Evolutionary conservation across 371 early-diverging fungal species (phyloP), one percentile per base, ranked within the genome.

Genomic region (Zychaea mexicana): DNA sequence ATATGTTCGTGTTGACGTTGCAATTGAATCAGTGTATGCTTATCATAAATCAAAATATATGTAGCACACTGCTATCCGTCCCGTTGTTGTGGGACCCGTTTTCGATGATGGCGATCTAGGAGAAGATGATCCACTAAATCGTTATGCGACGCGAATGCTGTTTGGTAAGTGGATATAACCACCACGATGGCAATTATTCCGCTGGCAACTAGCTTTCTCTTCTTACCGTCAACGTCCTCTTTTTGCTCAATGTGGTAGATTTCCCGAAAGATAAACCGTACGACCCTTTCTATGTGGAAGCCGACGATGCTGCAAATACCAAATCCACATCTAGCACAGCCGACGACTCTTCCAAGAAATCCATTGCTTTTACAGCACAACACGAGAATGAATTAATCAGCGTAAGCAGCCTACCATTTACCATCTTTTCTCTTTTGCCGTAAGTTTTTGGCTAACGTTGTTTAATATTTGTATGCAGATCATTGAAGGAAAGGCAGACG

Each of bases 81-180:
- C 82, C 3, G 66, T 83, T 31, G 72, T 83, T 33, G 59, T 88
- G n/a, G 88, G 88, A 1, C 85, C 88, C 0, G 68, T 72, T 12
- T 85, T 82, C 61, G 85, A 87, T 60, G 60, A 70, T 45, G 59
- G 57, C 24, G 68, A 69, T 26, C 70, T 66, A 13, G 49, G 57
- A 5, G 69, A 68, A 46, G 64, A 67, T 45, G 77, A 74, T 1
- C 28, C 31, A 1, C 24, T 74, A 54, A 69, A 60, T 13, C 69
- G 61, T 1, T 75, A 70, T 52, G 68, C 69, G 22, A 65, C 66
- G 6, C 65, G 66, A n/a, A 64, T 52, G 47, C 47, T 54, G 21
- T 30, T 57, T 9, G 68, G 54, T 61, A 49, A 46, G 1, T 46
- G 1, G 1, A 46, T n/a, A 7, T 46, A 46, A n/a, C n/a, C n/a